Evolutionary conservation across 495 filamentous ascomycete genomes (phyloP).

Genomic region (Aspergillus bridgeri): DNA sequence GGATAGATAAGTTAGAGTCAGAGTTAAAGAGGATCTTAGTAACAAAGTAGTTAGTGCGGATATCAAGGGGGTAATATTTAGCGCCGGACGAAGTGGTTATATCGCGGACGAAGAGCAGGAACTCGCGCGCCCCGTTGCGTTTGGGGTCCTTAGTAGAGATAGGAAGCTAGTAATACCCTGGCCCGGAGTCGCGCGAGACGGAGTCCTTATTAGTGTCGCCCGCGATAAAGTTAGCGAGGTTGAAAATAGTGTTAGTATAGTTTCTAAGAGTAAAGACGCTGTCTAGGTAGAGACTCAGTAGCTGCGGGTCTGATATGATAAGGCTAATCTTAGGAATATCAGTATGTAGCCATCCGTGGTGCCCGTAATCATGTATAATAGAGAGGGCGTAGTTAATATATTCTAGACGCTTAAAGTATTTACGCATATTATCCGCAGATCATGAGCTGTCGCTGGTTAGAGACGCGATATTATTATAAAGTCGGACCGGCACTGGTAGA

Average conservation of each 20-base stretch:
- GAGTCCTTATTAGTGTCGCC: conserved; percentile 52
- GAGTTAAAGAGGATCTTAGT: conserved; percentile 56
- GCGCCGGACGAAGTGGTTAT: conserved; percentile 48
- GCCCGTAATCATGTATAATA: conserved; percentile 49
- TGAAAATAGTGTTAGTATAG: conserved; percentile 33
- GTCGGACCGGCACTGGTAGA: conserved; percentile 42
- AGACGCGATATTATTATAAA: conserved; percentile 44
- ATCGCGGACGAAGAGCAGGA: conserved; percentile 48
- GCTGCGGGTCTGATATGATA: conserved; percentile 48
- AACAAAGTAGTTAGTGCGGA: conserved; percentile 58
- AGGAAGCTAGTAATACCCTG: conserved; percentile 53
- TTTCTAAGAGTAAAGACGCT: conserved; percentile 51
- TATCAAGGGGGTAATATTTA: conserved; percentile 55
- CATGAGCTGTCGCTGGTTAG: conserved; percentile 44
- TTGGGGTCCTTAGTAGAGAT: conserved; percentile 41
- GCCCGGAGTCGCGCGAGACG: conserved; percentile 32
- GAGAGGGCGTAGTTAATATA: conserved; percentile 49
- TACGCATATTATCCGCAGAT: conserved; percentile 41
- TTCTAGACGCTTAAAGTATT: conserved; percentile 47
- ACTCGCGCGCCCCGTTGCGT: conserved; percentile 53
- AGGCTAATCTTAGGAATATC: conserved; percentile 45
- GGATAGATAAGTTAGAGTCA: conserved; percentile 28
- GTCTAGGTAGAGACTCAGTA: conserved; percentile 47
- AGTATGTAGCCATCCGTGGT: conserved; percentile 54
- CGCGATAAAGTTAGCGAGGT: conserved; percentile 42